Conservation (phyloP, 2,329 filamentous ascomycete species). For the Fusarium solani-melongenae region DNA sequence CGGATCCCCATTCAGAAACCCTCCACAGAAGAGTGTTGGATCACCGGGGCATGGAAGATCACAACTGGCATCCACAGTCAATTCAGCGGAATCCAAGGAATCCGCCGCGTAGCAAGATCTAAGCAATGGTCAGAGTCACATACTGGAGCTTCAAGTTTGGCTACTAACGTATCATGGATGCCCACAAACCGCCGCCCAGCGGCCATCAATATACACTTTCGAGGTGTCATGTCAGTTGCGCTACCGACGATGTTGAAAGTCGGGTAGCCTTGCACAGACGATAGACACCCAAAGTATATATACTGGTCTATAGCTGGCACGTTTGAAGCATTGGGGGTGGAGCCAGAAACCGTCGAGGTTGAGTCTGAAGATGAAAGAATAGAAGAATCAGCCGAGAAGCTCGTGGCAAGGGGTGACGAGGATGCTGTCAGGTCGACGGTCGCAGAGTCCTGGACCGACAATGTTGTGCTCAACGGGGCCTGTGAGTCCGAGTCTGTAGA, state of each 20-base stretch:
- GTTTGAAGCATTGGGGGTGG: slow-evolving; percentile 1
- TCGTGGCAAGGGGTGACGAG: not conserved
- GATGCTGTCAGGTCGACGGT: not conserved
- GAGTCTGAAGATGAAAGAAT: not conserved
- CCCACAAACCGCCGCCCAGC: slow-evolving; percentile 9
- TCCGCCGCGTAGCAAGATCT: slow-evolving; percentile 31
- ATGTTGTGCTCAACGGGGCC: not conserved
- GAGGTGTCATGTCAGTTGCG: slow-evolving; percentile 19
- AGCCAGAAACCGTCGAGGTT: not conserved
- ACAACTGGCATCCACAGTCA: slow-evolving; percentile 4
- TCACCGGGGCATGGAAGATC: slow-evolving; percentile 29
- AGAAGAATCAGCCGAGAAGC: not conserved
- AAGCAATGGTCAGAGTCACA: not conserved
- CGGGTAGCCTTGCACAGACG: slow-evolving; percentile 22
- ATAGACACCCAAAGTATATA: slow-evolving; percentile 21
- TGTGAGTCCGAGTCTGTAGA: not conserved
- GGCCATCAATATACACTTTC: slow-evolving; percentile 1
- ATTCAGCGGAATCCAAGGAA: not conserved
- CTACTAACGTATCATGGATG: slow-evolving; percentile 10
- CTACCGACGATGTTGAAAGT: slow-evolving; percentile 13
- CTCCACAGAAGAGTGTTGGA: slow-evolving; percentile 24
- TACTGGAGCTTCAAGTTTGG: not conserved
- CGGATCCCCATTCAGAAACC: not conserved
- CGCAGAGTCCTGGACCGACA: not conserved
- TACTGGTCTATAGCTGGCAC: slow-evolving; percentile 10